A percentile compares a stretch with the other conserved stretches of the same genome.
Evolutionary conservation across 257 asterid genomes (phyloP).

Genomic region (Ophiorrhiza pumila): DNA sequence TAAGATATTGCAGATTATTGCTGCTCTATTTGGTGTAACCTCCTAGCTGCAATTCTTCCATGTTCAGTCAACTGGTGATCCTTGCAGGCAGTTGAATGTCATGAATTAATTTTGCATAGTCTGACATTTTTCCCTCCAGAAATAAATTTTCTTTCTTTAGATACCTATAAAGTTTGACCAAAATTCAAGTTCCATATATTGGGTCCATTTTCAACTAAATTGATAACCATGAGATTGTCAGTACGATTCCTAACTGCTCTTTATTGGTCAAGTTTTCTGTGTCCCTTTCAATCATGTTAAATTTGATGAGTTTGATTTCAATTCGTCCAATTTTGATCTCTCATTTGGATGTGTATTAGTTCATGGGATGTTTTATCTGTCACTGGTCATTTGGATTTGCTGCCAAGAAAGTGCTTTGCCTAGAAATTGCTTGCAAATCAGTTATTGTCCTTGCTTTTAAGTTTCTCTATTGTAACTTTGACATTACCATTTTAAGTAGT

Average conservation of each 20-base stretch:
- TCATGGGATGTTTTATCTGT: background rate
- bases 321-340: background rate
- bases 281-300: background rate
- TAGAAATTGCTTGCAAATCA: background rate
- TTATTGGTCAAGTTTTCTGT: background rate
- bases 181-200: background rate
- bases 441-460: background rate
- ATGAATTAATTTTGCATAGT: background rate
- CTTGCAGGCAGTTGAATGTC: background rate
- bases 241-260: background rate
- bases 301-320: background rate
- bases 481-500: background rate
- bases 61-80: background rate
- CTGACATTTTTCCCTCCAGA: background rate
- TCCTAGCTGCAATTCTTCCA: background rate
- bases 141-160: background rate
- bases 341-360: background rate
- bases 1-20: background rate
- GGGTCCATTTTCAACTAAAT: background rate
- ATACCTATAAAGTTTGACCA: background rate
- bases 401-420: background rate
- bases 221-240: background rate
- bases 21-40: background rate
- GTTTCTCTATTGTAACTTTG: background rate
- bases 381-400: background rate